Evolutionary conservation across 2,329 filamentous ascomycete species (phyloP).

Genomic region (Cordyceps tenuipes): DNA sequence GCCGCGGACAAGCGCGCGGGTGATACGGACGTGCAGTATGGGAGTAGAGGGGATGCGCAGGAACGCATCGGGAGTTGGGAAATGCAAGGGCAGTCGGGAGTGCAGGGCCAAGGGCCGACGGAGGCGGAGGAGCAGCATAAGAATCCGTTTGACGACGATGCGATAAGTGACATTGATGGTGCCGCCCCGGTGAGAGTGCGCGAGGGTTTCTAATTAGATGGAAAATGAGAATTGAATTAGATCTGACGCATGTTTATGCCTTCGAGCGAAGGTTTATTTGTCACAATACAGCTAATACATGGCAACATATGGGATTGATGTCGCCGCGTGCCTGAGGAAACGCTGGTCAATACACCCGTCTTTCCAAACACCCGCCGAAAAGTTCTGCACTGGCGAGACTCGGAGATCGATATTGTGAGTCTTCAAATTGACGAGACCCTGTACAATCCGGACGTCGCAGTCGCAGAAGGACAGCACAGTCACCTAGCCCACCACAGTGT

Average conservation of each 20-base stretch:
- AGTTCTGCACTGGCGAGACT: not conserved
- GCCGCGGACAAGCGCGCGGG: slow-evolving; percentile 35
- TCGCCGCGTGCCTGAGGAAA: not conserved
- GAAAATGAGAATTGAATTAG: not conserved
- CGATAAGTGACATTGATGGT: slow-evolving; percentile 26
- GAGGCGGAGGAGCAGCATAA: slow-evolving; percentile 13
- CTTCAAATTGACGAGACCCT: not conserved
- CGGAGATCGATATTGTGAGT: not conserved
- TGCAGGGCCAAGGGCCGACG: slow-evolving; percentile 18
- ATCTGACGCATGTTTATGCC: not conserved
- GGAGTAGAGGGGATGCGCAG: slow-evolving; percentile 31
- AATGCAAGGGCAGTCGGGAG: slow-evolving; percentile 22
- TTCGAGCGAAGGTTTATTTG: not conserved
- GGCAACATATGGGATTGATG: not conserved
- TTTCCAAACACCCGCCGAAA: not conserved
- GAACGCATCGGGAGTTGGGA: slow-evolving; percentile 45
- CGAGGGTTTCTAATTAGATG: slow-evolving; percentile 28
- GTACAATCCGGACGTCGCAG: not conserved
- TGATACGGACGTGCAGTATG: slow-evolving; percentile 35
- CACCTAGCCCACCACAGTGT: not conserved
- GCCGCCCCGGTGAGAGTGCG: slow-evolving; percentile 29
- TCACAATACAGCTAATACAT: not conserved
- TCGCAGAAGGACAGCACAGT: not conserved
- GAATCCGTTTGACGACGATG: slow-evolving; percentile 23
- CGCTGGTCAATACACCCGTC: not conserved